Evolutionary conservation across 2,329 filamentous ascomycete genomes (phyloP).

Genomic region (Venturia oleaginea): DNA sequence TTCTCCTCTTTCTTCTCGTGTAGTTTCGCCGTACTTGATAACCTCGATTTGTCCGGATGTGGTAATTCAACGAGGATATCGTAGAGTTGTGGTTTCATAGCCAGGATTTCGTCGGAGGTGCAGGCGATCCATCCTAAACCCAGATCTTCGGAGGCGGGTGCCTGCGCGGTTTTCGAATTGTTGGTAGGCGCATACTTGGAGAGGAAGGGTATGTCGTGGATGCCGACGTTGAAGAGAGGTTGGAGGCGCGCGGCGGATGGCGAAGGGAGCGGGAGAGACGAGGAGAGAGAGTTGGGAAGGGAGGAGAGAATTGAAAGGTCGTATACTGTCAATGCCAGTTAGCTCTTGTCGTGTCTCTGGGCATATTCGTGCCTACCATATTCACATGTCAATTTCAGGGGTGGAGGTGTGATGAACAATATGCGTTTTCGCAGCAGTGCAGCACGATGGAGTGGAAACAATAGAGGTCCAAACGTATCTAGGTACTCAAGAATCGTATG

Average conservation of each 20-base stretch:
- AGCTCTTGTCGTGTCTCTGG: constrained; percentile 8
- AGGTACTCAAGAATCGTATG: constrained; percentile 70
- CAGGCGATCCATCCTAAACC: constrained; percentile 78
- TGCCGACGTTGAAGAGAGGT: constrained; percentile 85
- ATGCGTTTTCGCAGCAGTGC: constrained; percentile 82
- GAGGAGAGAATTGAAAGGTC: constrained; percentile 88
- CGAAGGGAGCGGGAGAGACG: constrained; percentile 55
- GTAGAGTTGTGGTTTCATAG: constrained; percentile 77
- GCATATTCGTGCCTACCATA: constrained; percentile 56
- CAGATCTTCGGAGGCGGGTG: constrained; percentile 32
- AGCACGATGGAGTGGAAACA: constrained; percentile 85
- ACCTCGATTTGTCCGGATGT: neutral
- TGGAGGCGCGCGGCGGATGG: constrained; percentile 56
- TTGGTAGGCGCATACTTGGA: neutral
- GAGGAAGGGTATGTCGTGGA: constrained; percentile 64
- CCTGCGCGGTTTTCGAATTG: constrained; percentile 21
- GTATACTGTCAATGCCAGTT: constrained; percentile 57
- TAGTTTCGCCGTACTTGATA: constrained; percentile 27
- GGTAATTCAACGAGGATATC: constrained; percentile 84
- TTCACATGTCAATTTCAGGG: constrained; percentile 77
- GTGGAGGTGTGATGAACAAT: constrained; percentile 74
- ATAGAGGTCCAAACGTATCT: constrained; percentile 76
- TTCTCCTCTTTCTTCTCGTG: constrained; percentile 37
- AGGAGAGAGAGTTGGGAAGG: constrained; percentile 64
- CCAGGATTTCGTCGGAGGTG: constrained; percentile 88